These are phyloP conservation scores for Alternaria arbusti DNA, from an alignment of 2,329 filamentous ascomycete genomes.

Conservation along the genomic window DNA sequence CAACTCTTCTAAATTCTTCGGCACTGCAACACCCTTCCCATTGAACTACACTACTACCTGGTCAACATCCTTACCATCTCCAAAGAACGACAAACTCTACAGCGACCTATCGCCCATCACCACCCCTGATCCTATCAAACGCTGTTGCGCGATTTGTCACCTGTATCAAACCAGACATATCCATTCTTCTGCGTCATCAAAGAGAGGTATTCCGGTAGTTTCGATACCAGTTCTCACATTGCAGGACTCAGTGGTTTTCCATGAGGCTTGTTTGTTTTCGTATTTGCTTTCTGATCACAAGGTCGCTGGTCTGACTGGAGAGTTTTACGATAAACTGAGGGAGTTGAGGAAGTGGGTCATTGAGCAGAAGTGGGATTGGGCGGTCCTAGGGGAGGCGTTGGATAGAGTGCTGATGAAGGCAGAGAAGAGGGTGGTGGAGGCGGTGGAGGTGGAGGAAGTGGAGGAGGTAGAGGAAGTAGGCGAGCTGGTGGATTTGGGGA, in stretches of 20 bases:
- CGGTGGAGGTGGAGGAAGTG: not conserved
- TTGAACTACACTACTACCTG: not conserved
- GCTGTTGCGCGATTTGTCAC: not conserved
- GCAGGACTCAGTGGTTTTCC: not conserved
- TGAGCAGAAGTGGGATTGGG: not conserved
- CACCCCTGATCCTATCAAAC: not conserved
- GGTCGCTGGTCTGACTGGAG: not conserved
- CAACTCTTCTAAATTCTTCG: not conserved
- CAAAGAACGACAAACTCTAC: not conserved
- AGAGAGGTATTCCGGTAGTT: not conserved
- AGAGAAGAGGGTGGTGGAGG: not conserved
- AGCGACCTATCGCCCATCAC: not conserved
- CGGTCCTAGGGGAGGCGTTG: not conserved
- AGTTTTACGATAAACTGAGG: not conserved
- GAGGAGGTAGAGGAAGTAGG: not conserved
- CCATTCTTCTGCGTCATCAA: not conserved
- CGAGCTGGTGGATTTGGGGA: not conserved
- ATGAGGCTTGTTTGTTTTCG: not conserved
- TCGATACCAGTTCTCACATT: not conserved
- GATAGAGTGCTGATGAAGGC: not conserved
- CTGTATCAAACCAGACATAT: not conserved
- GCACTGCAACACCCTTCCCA: not conserved
- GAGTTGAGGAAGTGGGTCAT: not conserved
- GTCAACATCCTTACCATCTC: not conserved
- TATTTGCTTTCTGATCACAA: not conserved